These are phyloP conservation scores for Annulohypoxylon nitens DNA, from an alignment of 495 filamentous ascomycete species.

Conservation along the genomic window DNA sequence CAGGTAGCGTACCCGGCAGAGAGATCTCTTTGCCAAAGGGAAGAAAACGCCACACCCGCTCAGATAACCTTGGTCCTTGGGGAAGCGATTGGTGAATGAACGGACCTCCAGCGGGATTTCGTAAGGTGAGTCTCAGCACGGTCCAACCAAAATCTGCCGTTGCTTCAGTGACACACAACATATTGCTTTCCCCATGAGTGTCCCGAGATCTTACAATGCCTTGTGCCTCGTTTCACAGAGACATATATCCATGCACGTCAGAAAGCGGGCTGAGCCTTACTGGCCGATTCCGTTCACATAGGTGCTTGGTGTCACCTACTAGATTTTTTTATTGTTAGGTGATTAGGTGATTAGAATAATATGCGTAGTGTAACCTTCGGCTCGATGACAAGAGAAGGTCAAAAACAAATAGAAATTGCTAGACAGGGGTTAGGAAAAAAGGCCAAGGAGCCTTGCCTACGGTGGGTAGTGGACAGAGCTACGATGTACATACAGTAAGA, in stretches of 20 bases:
- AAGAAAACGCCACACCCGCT: constrained; percentile 27
- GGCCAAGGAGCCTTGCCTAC: background rate
- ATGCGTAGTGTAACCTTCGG: constrained; percentile 12
- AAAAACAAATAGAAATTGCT: constrained; percentile 21
- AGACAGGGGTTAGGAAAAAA: constrained; percentile 10
- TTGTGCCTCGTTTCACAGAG: constrained; percentile 18
- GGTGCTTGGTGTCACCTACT: constrained; percentile 16
- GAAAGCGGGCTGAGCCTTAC: constrained; percentile 35
- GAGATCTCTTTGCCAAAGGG: constrained; percentile 15
- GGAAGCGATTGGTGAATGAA: constrained; percentile 19
- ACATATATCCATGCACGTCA: constrained; percentile 34
- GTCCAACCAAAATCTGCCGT: constrained; percentile 15
- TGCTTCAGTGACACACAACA: constrained; percentile 30
- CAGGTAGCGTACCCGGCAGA: background rate
- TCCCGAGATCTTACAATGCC: constrained; percentile 28
- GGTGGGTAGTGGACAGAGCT: constrained; percentile 6
- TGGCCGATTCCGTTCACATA: constrained; percentile 19
- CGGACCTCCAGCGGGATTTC: background rate
- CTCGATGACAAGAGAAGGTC: background rate
- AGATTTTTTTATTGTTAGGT: constrained; percentile 22
- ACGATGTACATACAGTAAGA: constrained; percentile 20
- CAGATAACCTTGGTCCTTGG: background rate
- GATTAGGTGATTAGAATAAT: constrained; percentile 6
- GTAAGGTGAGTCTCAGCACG: background rate
- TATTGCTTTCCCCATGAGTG: background rate